phyloP scores from a whole-genome alignment of 2,329 filamentous ascomycete genomes.

The Aureobasidium lini region DNA sequence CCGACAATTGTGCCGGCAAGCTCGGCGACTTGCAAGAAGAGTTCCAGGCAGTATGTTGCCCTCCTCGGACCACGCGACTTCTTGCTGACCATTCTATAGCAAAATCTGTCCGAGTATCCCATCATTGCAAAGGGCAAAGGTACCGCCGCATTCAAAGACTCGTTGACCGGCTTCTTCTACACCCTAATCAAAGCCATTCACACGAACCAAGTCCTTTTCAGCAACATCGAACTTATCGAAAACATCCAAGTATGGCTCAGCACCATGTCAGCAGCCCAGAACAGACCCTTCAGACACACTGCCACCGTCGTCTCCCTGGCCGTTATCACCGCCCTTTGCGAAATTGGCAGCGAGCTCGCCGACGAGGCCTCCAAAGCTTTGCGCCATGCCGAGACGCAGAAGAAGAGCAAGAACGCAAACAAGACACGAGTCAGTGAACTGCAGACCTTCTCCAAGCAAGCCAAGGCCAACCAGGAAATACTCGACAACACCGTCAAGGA shows the following conservation, averaged over 20 bases:
- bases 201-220: slow-evolving; percentile 74
- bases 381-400: slow-evolving; percentile 71
- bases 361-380: slow-evolving; percentile 66
- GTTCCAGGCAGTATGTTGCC: slow-evolving; percentile 62
- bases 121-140: slow-evolving; percentile 75
- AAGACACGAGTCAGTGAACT: slow-evolving; percentile 69
- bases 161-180: slow-evolving; percentile 71
- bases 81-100: slow-evolving; percentile 31
- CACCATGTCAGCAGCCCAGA: slow-evolving; percentile 79
- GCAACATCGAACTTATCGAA: slow-evolving; percentile 68
- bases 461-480: slow-evolving; percentile 59
- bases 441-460: slow-evolving; percentile 63
- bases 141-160: slow-evolving; percentile 67
- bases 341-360: slow-evolving; percentile 62
- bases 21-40: slow-evolving; percentile 80
- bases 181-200: slow-evolving; percentile 71
- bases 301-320: slow-evolving; percentile 77
- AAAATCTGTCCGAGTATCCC: slow-evolving; percentile 83
- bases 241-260: slow-evolving; percentile 86
- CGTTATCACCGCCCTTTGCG: slow-evolving; percentile 70
- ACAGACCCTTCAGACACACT: slow-evolving; percentile 89
- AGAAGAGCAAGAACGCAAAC: slow-evolving; percentile 65
- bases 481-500: slow-evolving; percentile 70
- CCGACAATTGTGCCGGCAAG: slow-evolving; percentile 74
- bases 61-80: slow-evolving; percentile 12